Evolutionary conservation across 2,329 filamentous ascomycete species (phyloP).

Genomic region (Chaetomium sp.): DNA sequence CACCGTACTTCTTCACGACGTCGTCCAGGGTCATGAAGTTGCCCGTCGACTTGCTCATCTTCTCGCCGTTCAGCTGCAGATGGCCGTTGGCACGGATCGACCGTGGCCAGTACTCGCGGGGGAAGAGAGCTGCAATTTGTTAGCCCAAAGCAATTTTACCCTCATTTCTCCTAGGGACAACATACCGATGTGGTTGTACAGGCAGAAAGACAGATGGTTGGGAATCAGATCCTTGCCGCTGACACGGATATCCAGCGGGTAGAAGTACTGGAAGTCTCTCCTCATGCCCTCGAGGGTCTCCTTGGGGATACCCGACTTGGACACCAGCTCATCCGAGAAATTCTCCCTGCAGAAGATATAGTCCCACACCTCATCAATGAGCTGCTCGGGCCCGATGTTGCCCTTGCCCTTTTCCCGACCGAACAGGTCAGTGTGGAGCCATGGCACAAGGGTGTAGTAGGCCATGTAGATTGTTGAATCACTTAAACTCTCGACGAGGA

Average conservation of each 20-base stretch:
- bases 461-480: constrained; percentile 92
- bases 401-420: constrained; percentile 64
- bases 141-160: no score
- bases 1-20: constrained; percentile 84
- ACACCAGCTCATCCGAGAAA: constrained; percentile 56
- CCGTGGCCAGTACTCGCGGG: constrained; percentile 79
- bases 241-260: constrained; percentile 80
- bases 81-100: constrained; percentile 87
- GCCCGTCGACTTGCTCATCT: constrained; percentile 97
- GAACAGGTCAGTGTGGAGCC: constrained; percentile 78
- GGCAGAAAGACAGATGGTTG: constrained; percentile 92
- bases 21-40: constrained; percentile 93
- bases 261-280: constrained; percentile 94
- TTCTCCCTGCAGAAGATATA: constrained; percentile 81
- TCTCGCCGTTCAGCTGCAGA: constrained; percentile 89
- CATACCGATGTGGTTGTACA: constrained; percentile 75
- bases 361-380: constrained; percentile 95
- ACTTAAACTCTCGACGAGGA: constrained; percentile 67
- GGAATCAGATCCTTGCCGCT: constrained; percentile 91
- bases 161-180: no score
- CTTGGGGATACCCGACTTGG: constrained; percentile 63
- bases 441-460: constrained; percentile 62
- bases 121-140: constrained; percentile 57
- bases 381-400: constrained; percentile 72
- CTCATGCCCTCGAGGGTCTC: constrained; percentile 72